A percentile compares a stretch with the other conserved stretches of the same genome.
These are phyloP conservation scores for Kazachstania sp. DNA, from an alignment of 1,139 yeast genomes.

Conservation along the genomic window DNA sequence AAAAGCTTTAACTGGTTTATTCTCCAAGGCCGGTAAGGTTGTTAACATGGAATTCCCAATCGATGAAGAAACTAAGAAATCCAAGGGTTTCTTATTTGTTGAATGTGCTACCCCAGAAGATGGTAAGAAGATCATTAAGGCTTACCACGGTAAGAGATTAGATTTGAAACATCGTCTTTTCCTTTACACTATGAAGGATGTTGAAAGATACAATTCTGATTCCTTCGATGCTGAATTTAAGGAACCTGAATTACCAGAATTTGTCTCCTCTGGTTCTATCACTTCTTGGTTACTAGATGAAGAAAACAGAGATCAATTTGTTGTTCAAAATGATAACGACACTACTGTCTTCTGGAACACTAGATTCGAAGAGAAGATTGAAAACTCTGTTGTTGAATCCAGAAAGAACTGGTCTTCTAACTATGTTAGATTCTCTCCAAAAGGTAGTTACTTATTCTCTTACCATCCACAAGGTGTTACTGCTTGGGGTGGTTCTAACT, in stretches of 20 bases:
- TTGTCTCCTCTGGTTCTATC: conserved; percentile 70
- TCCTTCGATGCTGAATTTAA: conserved; percentile 49
- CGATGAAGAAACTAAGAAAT: conserved; percentile 56
- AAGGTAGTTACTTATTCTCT: conserved; percentile 82
- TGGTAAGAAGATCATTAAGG: conserved; percentile 74
- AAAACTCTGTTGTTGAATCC: conserved; percentile 73
- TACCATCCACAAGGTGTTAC: conserved; percentile 93
- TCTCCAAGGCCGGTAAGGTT: conserved; percentile 53
- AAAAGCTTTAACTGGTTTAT: conserved; percentile 77
- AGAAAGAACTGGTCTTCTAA: conserved; percentile 80
- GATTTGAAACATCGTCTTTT: conserved; percentile 88
- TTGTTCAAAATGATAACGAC: conserved; percentile 68
- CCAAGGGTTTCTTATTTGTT: conserved; percentile 83
- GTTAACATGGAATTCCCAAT: conserved; percentile 64
- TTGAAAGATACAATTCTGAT: conserved; percentile 73
- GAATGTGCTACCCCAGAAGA: conserved; percentile 62
- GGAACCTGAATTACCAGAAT: conserved; percentile 65
- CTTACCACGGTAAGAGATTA: conserved; percentile 78
- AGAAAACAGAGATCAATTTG: conserved; percentile 83
- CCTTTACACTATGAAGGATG: conserved; percentile 75
- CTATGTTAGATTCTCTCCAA: conserved; percentile 78
- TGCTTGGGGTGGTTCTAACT: conserved; percentile 89
- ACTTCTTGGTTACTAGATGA: conserved; percentile 88
- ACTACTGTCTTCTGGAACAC: conserved; percentile 89
- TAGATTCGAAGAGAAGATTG: conserved; percentile 46